A percentile compares a stretch with the other conserved stretches of the same genome.
Conservation (phyloP, 2,329 filamentous ascomycete species). For the Cordyceps javanica region DNA sequence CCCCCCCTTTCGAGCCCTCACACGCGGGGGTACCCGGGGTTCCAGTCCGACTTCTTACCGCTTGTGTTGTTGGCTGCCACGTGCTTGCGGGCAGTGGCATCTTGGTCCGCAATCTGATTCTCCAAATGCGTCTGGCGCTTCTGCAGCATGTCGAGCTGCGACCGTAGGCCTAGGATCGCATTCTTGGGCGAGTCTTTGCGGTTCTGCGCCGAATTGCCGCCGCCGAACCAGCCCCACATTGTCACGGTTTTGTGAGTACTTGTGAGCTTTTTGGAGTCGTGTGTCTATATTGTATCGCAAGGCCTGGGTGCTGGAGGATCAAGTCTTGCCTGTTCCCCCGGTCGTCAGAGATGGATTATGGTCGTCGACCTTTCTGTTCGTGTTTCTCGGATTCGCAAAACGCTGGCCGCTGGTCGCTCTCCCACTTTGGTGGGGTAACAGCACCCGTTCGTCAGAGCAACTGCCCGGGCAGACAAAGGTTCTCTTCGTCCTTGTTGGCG, state of each 20-base stretch:
- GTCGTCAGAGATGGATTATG: background rate
- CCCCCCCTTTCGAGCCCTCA: too few species aligned
- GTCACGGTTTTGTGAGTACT: conserved; percentile 20
- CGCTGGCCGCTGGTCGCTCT: background rate
- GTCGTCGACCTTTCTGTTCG: background rate
- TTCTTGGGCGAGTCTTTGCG: conserved; percentile 94
- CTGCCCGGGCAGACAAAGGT: background rate
- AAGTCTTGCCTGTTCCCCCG: background rate
- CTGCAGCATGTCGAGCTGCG: conserved; percentile 94
- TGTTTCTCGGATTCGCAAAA: conserved; percentile 3
- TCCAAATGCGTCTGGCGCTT: conserved; percentile 91
- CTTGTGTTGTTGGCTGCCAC: conserved; percentile 78
- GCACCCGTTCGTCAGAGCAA: conserved; percentile 8
- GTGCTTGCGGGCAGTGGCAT: conserved; percentile 80
- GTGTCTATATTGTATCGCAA: background rate
- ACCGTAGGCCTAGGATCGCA: conserved; percentile 81
- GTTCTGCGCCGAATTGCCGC: conserved; percentile 72
- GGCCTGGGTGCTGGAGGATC: too few species aligned
- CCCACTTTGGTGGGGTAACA: conserved; percentile 4
- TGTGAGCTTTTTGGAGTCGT: background rate
- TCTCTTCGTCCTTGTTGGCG: background rate
- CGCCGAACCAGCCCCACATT: conserved; percentile 90
- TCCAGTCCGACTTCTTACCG: conserved; percentile 51
- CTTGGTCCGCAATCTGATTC: conserved; percentile 89
- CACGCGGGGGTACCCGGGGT: too few species aligned